Percentiles rank a stretch among this genome's conserved stretches.
These are phyloP conservation scores for Flaveria linearis DNA, from an alignment of 129 eudicot genomes.

Conservation along the genomic window DNA sequence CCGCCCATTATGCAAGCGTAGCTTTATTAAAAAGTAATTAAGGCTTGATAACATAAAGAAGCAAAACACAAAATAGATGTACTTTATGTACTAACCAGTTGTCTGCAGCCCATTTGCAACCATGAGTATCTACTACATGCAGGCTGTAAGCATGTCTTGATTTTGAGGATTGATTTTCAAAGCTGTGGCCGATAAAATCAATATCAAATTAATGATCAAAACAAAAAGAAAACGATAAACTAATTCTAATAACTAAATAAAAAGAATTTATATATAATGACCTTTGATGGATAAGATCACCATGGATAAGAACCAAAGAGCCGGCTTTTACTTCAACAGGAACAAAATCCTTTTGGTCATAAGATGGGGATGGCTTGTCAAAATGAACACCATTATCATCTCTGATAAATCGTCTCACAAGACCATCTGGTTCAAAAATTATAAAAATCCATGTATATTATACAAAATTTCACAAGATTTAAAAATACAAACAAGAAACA, in stretches of 20 bases:
- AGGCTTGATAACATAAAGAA: background rate
- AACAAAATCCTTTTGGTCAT: conserved; percentile 78
- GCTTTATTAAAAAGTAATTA: background rate
- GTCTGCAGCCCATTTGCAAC: conserved; percentile 87
- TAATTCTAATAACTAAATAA: background rate
- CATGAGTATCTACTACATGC: conserved; percentile 88
- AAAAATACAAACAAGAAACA: background rate
- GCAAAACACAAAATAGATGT: background rate
- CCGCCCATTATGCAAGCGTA: too few species aligned
- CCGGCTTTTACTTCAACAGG: conserved; percentile 99
- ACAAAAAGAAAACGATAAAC: background rate
- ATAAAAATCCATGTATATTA: conserved; percentile 2
- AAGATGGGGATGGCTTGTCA: conserved; percentile 78
- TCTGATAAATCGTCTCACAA: conserved; percentile 82
- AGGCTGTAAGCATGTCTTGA: conserved; percentile 97
- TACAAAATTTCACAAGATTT: background rate
- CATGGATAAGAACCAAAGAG: conserved; percentile 85
- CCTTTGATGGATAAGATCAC: conserved; percentile 99
- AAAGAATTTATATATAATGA: conserved; percentile 21
- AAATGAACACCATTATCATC: conserved; percentile 87
- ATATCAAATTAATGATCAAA: conserved; percentile 8
- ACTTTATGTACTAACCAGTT: conserved; percentile 64
- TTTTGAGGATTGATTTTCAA: conserved; percentile 80
- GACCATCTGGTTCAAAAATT: conserved; percentile 55
- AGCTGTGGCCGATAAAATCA: conserved; percentile 43